These are phyloP conservation scores for Achaetomium macrosporum DNA, from an alignment of 2,329 filamentous ascomycete species.

Conservation along the genomic window DNA sequence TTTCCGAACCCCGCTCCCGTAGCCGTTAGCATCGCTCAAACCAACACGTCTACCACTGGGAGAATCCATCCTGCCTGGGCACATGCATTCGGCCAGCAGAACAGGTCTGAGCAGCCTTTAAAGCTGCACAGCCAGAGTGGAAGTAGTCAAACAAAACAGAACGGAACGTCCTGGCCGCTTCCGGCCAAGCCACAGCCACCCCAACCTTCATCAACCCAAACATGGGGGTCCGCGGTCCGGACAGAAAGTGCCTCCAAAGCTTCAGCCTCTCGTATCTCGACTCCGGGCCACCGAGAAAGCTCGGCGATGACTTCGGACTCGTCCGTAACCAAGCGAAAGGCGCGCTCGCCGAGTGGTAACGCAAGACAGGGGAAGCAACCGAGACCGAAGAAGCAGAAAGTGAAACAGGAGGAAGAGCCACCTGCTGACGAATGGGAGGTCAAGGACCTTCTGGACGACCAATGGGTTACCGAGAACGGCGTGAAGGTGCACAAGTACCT, in stretches of 20 bases:
- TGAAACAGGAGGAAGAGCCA: constrained; percentile 15
- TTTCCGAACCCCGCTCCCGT: neutral
- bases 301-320: neutral
- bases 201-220: neutral
- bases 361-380: neutral
- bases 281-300: neutral
- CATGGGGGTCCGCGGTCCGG: neutral
- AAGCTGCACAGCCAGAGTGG: neutral
- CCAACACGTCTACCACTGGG: neutral
- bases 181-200: neutral
- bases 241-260: neutral
- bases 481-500: constrained; percentile 41
- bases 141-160: neutral
- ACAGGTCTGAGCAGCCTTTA: neutral
- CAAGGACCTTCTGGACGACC: constrained; percentile 28
- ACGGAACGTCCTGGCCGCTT: neutral
- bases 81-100: constrained; percentile 1
- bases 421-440: constrained; percentile 24
- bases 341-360: neutral
- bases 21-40: neutral
- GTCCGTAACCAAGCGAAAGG: constrained; percentile 10
- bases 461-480: constrained; percentile 34
- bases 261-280: neutral
- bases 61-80: constrained; percentile 14
- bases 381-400: constrained; percentile 7